phyloP scores from a whole-genome alignment of 805 yeast genomes.

The Schwanniomyces vanrijiae region DNA sequence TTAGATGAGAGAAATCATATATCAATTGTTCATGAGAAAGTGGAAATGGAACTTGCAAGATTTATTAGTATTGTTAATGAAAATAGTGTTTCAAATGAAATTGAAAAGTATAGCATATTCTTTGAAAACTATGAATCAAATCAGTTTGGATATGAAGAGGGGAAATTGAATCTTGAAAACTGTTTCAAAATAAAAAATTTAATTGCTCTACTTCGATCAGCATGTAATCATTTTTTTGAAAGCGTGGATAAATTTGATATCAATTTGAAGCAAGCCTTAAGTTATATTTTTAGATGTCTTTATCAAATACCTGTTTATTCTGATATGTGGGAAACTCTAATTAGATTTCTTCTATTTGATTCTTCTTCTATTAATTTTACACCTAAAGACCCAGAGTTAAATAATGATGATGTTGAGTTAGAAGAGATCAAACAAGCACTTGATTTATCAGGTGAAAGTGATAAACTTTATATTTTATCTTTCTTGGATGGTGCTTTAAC shows the following conservation, averaged over 20 bases:
- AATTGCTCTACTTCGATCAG: conserved; percentile 12
- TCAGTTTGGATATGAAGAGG: conserved; percentile 21
- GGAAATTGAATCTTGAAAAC: conserved; percentile 16
- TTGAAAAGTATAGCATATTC: conserved; percentile 32
- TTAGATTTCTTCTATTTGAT: conserved; percentile 46
- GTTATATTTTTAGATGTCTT: conserved; percentile 29
- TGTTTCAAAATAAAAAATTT: conserved; percentile 21
- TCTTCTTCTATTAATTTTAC: conserved; percentile 30
- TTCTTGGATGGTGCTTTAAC: conserved; percentile 42
- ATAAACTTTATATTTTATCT: conserved; percentile 27
- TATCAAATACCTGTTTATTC: conserved; percentile 32
- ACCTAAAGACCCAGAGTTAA: conserved; percentile 8
- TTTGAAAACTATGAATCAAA: conserved; percentile 27
- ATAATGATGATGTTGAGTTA: conserved; percentile 19
- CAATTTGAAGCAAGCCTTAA: not conserved
- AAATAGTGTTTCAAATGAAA: conserved; percentile 35
- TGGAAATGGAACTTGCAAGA: conserved; percentile 50
- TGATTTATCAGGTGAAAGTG: conserved; percentile 21
- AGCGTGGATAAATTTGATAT: conserved; percentile 1
- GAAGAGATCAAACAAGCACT: conserved; percentile 29
- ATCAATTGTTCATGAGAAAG: conserved; percentile 19
- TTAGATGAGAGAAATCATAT: conserved; percentile 13
- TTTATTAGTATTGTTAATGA: conserved; percentile 48
- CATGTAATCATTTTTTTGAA: conserved; percentile 2
- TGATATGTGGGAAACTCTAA: conserved; percentile 36